A percentile compares a stretch with the other conserved stretches of the same genome.
Evolutionary conservation across 352 stramenopile species (phyloP).

Genomic region (Elongisporangium prolatum): DNA sequence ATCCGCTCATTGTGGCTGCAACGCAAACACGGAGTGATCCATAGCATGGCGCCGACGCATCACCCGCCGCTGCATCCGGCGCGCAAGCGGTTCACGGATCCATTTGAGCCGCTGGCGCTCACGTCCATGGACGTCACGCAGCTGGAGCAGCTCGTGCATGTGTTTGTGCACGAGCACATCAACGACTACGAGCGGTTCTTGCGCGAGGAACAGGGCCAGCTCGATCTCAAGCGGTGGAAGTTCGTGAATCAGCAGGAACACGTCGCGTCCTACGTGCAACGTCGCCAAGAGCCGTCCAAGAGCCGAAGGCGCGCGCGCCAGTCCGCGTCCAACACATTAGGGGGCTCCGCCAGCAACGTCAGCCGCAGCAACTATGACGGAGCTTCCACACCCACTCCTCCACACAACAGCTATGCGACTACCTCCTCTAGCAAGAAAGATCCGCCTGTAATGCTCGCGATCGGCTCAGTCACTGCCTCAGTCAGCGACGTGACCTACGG

Average conservation of each 20-base stretch:
- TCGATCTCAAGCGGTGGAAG: constrained; percentile 31
- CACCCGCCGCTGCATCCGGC: background rate
- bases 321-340: background rate
- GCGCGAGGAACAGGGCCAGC: constrained; percentile 8
- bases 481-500: constrained; percentile 36
- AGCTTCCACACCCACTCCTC: background rate
- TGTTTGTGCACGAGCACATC: constrained; percentile 24
- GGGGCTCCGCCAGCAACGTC: background rate
- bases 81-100: constrained; percentile 19
- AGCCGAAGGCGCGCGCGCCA: background rate
- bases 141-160: constrained; percentile 23
- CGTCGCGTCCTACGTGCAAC: constrained; percentile 25
- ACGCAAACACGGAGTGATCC: background rate
- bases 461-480: constrained; percentile 27
- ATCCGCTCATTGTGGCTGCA: background rate
- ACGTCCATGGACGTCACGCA: constrained; percentile 13
- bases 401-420: background rate
- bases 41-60: background rate
- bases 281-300: background rate
- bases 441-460: constrained; percentile 16
- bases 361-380: background rate
- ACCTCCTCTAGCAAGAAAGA: background rate
- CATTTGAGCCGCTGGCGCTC: constrained; percentile 23
- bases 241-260: constrained; percentile 32
- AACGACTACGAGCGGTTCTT: constrained; percentile 27